Evolutionary conservation across 306 rosid genomes (phyloP).

Genomic region (Trichosanthes cucumerina): DNA sequence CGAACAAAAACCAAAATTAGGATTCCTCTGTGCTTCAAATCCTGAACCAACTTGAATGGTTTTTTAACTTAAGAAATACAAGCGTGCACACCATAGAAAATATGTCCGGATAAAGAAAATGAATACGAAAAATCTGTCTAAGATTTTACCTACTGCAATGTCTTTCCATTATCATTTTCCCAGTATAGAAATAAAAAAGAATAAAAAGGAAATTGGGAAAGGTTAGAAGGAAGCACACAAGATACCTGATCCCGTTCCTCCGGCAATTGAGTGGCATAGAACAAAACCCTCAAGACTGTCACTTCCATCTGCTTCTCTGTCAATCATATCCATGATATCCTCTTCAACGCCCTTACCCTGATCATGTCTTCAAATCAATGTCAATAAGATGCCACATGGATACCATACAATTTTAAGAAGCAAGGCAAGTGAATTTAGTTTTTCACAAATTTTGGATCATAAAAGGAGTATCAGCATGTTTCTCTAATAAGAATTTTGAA

Average conservation of each 20-base stretch:
- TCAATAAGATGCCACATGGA: not conserved
- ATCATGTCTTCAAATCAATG: conserved; percentile 14
- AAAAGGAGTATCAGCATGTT: conserved; percentile 1
- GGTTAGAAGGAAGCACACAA: conserved; percentile 10
- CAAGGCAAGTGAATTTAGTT: not conserved
- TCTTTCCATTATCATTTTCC: not conserved
- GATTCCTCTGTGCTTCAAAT: not conserved
- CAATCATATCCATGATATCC: conserved; percentile 99
- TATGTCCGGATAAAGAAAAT: too few relatives aligned
- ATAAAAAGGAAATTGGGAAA: not conserved
- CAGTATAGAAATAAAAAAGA: not conserved
- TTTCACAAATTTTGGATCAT: not conserved
- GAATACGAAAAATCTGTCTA: too few relatives aligned
- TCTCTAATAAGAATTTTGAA: not conserved
- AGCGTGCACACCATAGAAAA: not conserved
- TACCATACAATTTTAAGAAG: not conserved
- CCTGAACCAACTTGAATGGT: not conserved
- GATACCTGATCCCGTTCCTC: conserved; percentile 98
- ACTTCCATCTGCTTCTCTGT: conserved; percentile 99
- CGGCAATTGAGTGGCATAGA: conserved; percentile 95
- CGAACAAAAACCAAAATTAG: not conserved
- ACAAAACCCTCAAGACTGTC: conserved; percentile 99
- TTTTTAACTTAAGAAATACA: not conserved
- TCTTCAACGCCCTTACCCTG: conserved; percentile 98
- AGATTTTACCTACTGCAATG: not conserved